phyloP scores from a whole-genome alignment of 176 grass and related monocot genomes.

The Oryza longistaminata region DNA sequence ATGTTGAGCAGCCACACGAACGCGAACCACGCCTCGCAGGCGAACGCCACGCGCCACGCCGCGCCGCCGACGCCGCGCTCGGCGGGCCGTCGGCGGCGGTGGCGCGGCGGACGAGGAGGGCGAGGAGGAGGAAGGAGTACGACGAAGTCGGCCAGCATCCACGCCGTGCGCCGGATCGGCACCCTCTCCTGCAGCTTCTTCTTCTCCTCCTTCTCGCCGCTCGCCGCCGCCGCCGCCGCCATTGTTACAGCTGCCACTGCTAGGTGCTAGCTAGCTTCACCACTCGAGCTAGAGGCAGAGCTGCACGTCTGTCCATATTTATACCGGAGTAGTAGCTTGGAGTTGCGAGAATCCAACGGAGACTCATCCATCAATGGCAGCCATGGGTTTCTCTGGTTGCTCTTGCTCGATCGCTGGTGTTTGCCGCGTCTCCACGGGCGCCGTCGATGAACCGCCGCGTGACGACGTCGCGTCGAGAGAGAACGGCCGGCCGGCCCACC shows the following conservation, averaged over 20 bases:
- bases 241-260: no score
- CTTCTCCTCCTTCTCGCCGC: neutral
- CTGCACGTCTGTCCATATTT: neutral
- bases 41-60: constrained; percentile 24
- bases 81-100: neutral
- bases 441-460: no score
- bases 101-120: constrained; percentile 15
- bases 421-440: no score
- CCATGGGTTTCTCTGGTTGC: no score
- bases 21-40: constrained; percentile 54
- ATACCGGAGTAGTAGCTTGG: neutral
- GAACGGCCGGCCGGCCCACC: neutral
- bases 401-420: no score
- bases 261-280: no score
- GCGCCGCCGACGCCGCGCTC: neutral
- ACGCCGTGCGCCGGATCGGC: neutral
- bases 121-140: constrained; percentile 42
- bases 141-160: constrained; percentile 30
- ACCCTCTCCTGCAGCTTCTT: constrained; percentile 46
- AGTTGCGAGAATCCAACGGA: no score
- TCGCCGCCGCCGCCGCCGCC: constrained; percentile 12
- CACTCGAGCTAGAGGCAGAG: neutral
- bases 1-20: constrained; percentile 46
- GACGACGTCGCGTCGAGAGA: no score
- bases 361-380: no score